Conservation (phyloP, 2,329 filamentous ascomycete species). For the Dendrostoma leiphaemia region DNA sequence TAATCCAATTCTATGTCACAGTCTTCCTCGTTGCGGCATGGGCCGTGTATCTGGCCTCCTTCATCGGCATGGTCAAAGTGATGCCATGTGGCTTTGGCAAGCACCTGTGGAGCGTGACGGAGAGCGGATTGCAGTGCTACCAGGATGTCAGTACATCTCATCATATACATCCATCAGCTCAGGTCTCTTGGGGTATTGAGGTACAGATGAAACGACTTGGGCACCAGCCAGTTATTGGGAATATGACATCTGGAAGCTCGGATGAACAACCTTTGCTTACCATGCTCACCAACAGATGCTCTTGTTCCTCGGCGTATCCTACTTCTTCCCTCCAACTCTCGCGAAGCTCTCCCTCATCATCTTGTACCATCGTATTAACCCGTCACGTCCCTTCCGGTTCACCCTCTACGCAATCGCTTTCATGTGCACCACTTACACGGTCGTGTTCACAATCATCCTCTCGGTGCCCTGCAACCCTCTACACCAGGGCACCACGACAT, state of each 20-base stretch:
- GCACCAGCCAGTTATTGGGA: too few relatives aligned
- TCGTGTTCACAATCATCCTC: slow-evolving; percentile 23
- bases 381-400: slow-evolving; percentile 10
- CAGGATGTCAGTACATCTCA: not conserved
- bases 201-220: too few relatives aligned
- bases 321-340: slow-evolving; percentile 23
- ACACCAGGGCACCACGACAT: slow-evolving; percentile 25
- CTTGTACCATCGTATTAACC: slow-evolving; percentile 23
- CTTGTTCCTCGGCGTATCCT: slow-evolving; percentile 20
- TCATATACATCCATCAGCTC: not conserved
- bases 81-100: slow-evolving; percentile 18
- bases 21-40: slow-evolving; percentile 17
- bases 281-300: slow-evolving; percentile 6
- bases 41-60: slow-evolving; percentile 16
- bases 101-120: slow-evolving; percentile 16
- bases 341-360: slow-evolving; percentile 22
- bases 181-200: too few relatives aligned
- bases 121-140: slow-evolving; percentile 13
- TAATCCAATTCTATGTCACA: not conserved
- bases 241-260: too few relatives aligned
- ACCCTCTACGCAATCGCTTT: slow-evolving; percentile 15
- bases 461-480: slow-evolving; percentile 26
- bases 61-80: slow-evolving; percentile 15
- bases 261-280: not conserved
- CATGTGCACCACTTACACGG: slow-evolving; percentile 18